Conservation (phyloP, 1,139 yeast genomes). For the Zygosaccharomyces sapae region DNA sequence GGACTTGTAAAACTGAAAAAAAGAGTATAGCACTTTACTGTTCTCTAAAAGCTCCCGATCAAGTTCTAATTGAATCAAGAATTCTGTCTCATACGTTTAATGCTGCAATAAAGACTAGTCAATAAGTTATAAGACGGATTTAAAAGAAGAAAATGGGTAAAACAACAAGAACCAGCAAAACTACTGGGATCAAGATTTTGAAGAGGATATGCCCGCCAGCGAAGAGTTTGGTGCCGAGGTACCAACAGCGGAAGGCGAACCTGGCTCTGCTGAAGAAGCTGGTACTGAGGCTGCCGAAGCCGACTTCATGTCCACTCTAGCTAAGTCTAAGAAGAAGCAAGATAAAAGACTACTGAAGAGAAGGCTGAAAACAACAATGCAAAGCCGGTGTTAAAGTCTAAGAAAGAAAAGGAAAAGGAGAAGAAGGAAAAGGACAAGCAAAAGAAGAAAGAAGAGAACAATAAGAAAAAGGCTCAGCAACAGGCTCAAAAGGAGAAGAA, state of each 20-base stretch:
- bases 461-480: conserved; percentile 73
- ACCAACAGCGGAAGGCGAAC: conserved; percentile 39
- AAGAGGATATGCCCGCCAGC: conserved; percentile 51
- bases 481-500: conserved; percentile 65
- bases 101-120: neutral
- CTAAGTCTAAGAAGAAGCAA: conserved; percentile 74
- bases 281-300: conserved; percentile 39
- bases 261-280: conserved; percentile 35
- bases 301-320: conserved; percentile 79
- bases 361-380: conserved; percentile 40
- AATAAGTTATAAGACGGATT: neutral
- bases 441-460: conserved; percentile 86
- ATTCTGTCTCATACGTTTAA: neutral
- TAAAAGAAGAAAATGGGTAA: conserved; percentile 35
- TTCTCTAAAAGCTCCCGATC: neutral
- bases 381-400: conserved; percentile 76
- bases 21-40: too few species aligned
- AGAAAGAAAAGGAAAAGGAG: conserved; percentile 95
- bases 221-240: conserved; percentile 48
- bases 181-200: conserved; percentile 79
- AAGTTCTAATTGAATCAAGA: neutral
- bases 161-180: conserved; percentile 52
- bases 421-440: conserved; percentile 97
- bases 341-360: conserved; percentile 54
- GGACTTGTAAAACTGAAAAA: neutral